Base-by-base conservation (phyloP, 2,329 filamentous ascomycete species). In the Karstenula rhodostoma region DNA sequence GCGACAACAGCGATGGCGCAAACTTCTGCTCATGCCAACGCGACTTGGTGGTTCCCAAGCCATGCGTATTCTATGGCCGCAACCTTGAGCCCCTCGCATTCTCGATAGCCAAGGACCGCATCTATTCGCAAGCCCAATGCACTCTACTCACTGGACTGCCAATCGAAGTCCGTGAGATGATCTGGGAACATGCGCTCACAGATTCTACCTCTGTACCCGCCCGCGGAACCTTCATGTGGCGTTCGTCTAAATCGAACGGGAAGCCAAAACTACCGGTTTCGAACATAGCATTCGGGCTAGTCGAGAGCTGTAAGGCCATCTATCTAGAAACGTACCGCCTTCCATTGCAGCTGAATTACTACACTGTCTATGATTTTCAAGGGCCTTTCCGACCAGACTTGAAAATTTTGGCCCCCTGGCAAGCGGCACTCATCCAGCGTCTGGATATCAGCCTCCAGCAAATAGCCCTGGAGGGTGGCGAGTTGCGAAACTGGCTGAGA, bases 261-360 rank as follows among this genome's bases (percentile, higher is more conserved):
- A 52, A 40, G 32, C 25, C 13, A 15, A 47, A 47, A 19, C 25
- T 35, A 6, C 56, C 49, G 5, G 12, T n/a, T 17, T 54, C 57
- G 12, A 50, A 62, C 37, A 63, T 66, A 32, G 63, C 61, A 9
- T 43, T 62, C 22, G 40, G 48, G 13, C 52, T 67, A 3, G 62
- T 68, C 23, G 49, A 49, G 42, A 62, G 60, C 9, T 68, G 66
- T 35, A 40, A 54, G 27, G 52, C 57, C 2, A 47, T 63, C 3
- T 68, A 68, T 35, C 32, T 68, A 2, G 60, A 63, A 17, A 57
- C 66, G 10, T 68, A 65, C 43, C 25, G 54, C 15, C 49, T 66
- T 12, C 62, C 66, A 10, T 35, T 62, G n/a, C 29, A 65, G 13
- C 52, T 65, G 33, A 68, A 65, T 23, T 60, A 59, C 3, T 51